Base-by-base conservation (phyloP, 768 basidiomycete species). In the Russula lepida region DNA sequence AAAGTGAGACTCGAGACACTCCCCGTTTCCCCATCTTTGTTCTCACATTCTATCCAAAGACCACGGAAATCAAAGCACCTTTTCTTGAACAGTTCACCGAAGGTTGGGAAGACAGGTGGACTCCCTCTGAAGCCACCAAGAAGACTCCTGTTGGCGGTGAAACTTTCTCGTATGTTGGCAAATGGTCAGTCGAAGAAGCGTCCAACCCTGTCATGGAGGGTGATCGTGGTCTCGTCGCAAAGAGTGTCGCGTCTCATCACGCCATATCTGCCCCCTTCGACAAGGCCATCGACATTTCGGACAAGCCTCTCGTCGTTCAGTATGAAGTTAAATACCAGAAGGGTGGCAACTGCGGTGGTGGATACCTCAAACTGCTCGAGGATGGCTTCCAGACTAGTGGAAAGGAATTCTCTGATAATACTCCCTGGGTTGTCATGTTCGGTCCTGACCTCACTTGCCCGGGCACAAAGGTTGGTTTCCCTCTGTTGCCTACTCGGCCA, bases 271-370 rank as follows among this genome's bases (percentile, higher is more conserved):
- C 95, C 1, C 88, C 94, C 13, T 94, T 99, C 75, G 68, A 75
- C 15, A 72, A 79, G 59, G 81, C 91, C 56, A 77, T 98, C 69
- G 85, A 88, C 78, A 91, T 95, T 77, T 81, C 80, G 68, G 76
- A 82, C 59, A 81, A 95, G 75, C 89, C 95, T 47, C 79, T 98
- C 48, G 94, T 98, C 66, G 88, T 98, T 21, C 94, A 97, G 72
- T 99, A 99, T 70, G 97, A 99, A 73, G 97, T 97, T 78, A 95
- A 98, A 77, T 94, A 97, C 74, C 95, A 99, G 79, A 94, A 98
- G 76, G 95, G 95, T 46, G 92, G 97, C 51, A 97, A 97, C 76
- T 98, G 97, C 69, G 97, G 97, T 74, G 97, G 97, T 78, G 97
- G 97, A 41, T 99, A 99, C 77, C 77, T 98, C 78, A 99, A 98